These are phyloP conservation scores for Hanseniaspora pseudoguilliermondii DNA, from an alignment of 805 yeast genomes.

Conservation along the genomic window DNA sequence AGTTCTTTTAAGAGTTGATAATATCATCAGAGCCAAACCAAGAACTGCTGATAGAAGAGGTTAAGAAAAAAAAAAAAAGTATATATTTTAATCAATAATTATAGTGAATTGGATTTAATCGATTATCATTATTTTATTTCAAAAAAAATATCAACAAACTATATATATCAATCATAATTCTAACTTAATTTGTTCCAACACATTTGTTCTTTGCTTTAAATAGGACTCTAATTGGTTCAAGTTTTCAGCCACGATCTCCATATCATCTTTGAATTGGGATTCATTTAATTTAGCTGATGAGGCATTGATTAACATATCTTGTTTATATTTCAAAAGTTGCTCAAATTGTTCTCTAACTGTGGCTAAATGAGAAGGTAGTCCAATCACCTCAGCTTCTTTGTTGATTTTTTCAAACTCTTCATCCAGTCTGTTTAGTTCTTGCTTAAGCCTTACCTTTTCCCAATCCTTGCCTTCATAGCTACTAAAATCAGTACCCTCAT, in stretches of 20 bases:
- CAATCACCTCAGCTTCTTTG: conserved; percentile 21
- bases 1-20: conserved; percentile 87
- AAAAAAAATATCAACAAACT: too few relatives aligned
- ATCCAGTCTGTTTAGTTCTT: conserved; percentile 68
- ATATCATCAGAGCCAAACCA: conserved; percentile 92
- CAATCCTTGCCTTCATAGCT: conserved; percentile 40
- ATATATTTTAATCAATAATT: neutral
- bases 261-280: conserved; percentile 45
- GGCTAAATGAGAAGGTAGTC: conserved; percentile 20
- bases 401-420: conserved; percentile 28
- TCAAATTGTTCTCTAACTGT: conserved; percentile 55
- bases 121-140: too few relatives aligned
- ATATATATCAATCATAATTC: conserved; percentile 27
- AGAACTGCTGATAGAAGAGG: conserved; percentile 78
- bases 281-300: conserved; percentile 25
- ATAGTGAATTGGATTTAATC: too few relatives aligned
- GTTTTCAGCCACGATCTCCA: conserved; percentile 64
- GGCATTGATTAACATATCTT: conserved; percentile 38
- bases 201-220: conserved; percentile 45
- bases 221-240: conserved; percentile 61
- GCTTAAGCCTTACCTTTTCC: conserved; percentile 76
- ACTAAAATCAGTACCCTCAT: conserved; percentile 57
- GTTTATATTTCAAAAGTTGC: conserved; percentile 68
- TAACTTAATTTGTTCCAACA: conserved; percentile 38
- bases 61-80: neutral